Conservation (phyloP, 345 rosid genomes). For the Eucalyptus marginata region DNA sequence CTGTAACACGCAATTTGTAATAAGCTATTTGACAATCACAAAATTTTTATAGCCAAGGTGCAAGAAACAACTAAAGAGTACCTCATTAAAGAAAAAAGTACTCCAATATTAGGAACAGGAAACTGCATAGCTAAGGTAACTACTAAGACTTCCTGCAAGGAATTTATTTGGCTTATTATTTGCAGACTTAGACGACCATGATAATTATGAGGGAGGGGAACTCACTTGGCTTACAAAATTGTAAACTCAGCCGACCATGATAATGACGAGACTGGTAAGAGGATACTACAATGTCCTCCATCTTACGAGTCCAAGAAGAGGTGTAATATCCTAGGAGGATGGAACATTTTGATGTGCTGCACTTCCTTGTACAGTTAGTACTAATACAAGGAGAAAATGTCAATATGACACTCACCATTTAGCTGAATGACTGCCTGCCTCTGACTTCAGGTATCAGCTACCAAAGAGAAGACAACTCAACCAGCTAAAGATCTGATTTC, state of each 20-base stretch:
- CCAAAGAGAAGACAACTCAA: neutral
- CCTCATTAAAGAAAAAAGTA: neutral
- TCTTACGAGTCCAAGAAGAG: neutral
- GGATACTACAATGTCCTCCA: neutral
- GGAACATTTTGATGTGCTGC: neutral
- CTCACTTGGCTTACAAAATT: neutral
- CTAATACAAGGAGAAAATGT: neutral
- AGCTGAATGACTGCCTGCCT: neutral
- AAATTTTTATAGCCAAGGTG: neutral
- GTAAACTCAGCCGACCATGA: neutral
- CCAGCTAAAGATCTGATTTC: neutral
- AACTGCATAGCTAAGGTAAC: neutral
- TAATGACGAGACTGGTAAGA: neutral
- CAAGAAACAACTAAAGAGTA: neutral
- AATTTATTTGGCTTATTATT: neutral
- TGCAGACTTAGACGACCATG: neutral
- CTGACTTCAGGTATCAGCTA: neutral
- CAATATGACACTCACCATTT: neutral
- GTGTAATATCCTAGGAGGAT: neutral
- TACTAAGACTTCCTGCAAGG: neutral
- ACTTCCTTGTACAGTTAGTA: neutral
- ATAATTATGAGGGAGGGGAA: neutral
- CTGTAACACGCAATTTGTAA: neutral
- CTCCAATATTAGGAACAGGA: neutral
- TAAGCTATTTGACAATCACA: neutral